Conservation (phyloP, 2,329 filamentous ascomycete species). For the Trichoderma arundinaceum region DNA sequence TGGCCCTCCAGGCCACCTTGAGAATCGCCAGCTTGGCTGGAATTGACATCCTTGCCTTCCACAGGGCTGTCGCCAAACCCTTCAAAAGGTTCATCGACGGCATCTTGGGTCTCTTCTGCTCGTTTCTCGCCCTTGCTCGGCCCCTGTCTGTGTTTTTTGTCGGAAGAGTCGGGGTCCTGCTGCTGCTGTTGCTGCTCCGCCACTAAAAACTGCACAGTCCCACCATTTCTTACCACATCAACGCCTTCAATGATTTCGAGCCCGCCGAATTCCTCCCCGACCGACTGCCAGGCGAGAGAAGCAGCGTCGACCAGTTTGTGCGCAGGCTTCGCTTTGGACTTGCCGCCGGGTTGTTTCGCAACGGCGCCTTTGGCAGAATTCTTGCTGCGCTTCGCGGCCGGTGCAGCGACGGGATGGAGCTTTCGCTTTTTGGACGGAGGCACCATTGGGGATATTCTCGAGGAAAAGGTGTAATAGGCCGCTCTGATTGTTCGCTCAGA, state of each 20-base stretch:
- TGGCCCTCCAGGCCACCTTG: constrained; percentile 42
- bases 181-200: constrained; percentile 34
- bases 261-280: constrained; percentile 92
- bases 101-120: constrained; percentile 33
- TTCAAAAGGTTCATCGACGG: constrained; percentile 64
- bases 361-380: constrained; percentile 34
- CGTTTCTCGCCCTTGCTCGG: neutral
- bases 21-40: constrained; percentile 43
- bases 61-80: constrained; percentile 63
- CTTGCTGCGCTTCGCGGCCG: constrained; percentile 48
- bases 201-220: constrained; percentile 62
- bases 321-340: constrained; percentile 32
- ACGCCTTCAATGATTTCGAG: constrained; percentile 92
- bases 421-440: constrained; percentile 48
- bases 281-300: constrained; percentile 68
- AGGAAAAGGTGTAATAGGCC: neutral
- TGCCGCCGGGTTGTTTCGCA: constrained; percentile 32
- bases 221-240: constrained; percentile 74
- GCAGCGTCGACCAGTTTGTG: constrained; percentile 50
- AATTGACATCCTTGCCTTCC: constrained; percentile 43
- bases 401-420: constrained; percentile 43
- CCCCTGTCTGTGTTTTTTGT: constrained; percentile 32
- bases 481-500: neutral
- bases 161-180: constrained; percentile 34
- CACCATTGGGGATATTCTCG: constrained; percentile 39